phyloP scores from a whole-genome alignment of 768 basidiomycete genomes.

The Phylloporus sp. region DNA sequence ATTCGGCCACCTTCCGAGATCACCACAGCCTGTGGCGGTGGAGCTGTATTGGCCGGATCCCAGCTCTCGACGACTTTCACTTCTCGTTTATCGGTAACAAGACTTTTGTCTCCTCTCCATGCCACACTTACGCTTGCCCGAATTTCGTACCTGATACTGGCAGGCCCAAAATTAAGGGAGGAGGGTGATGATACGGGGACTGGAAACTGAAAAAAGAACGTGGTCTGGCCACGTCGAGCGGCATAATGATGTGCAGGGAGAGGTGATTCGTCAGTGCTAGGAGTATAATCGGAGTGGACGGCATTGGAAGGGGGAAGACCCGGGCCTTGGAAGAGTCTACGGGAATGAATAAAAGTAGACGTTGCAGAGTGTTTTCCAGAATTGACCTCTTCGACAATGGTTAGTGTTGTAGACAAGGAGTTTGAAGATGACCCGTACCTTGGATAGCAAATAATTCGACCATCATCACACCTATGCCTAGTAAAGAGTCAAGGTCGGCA shows the following conservation, averaged over 20 bases:
- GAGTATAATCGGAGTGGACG: conserved; percentile 52
- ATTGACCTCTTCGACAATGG: conserved; percentile 52
- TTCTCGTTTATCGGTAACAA: conserved; percentile 59
- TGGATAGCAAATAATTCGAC: conserved; percentile 73
- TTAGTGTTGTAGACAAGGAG: conserved; percentile 3
- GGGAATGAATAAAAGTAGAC: conserved; percentile 67
- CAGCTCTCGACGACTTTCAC: conserved; percentile 63
- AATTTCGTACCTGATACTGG: conserved; percentile 68
- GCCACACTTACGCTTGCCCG: conserved; percentile 66
- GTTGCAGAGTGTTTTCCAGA: conserved; percentile 80
- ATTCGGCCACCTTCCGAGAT: conserved; percentile 79
- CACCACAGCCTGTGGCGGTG: conserved; percentile 52
- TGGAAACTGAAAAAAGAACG: conserved; percentile 78
- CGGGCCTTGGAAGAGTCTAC: conserved; percentile 75
- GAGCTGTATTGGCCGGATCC: conserved; percentile 33
- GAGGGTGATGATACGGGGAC: conserved; percentile 65
- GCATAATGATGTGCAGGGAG: conserved; percentile 65
- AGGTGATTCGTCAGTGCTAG: conserved; percentile 52
- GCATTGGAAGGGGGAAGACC: conserved; percentile 82
- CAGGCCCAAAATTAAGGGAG: conserved; percentile 68
- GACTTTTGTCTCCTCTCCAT: conserved; percentile 70
- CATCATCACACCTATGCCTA: conserved; percentile 74
- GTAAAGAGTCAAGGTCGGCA: conserved; percentile 56
- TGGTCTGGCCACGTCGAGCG: conserved; percentile 72
- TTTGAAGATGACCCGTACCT: conserved; percentile 37